Evolutionary conservation across 768 basidiomycete species (phyloP), one percentile per base, ranked within the genome.

Genomic region (Tulasnella sp.): DNA sequence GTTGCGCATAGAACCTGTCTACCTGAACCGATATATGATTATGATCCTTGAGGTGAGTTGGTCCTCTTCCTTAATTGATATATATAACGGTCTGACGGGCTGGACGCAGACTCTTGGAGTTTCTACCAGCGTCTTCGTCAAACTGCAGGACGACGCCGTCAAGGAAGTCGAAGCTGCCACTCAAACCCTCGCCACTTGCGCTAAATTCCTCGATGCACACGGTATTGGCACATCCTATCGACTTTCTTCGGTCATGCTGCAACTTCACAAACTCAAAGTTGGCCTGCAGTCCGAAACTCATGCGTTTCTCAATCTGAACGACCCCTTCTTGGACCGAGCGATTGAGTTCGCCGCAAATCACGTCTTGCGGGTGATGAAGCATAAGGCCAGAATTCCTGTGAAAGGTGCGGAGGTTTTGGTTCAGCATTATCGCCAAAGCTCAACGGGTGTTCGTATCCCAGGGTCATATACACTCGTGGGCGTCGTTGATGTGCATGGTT

Each of bases 1-100:
- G 1, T 5, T 32, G 7, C 32, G 9, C 5, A 37, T 8, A 72
- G 71, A 75, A 14, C 72, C 75, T 8, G 69, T 75, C 5, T 78
- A 75, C 67, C 72, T 77, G 11, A 77, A 78, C 62, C 74, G 77
- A 1, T 88, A 88, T 0, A 79, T 91, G 22, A 89, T 91, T 76
- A 88, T 88, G 86, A 81, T 91, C 14, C 76, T 87, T 44, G 86
- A 86, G 76, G 85, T 84, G 8, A 22, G 39, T 37, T 29, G 44
- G 32, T 32, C 34, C 9, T 44, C 19, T 12, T 11, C 26, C 62
- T n/a, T 22, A 62, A 39, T 64, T 64, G 7, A 8, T 22, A 14
- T 35, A 19, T 65, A 69, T 85, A 90, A 3, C 92, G 16, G 84
- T 92, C 35, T 91, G 89, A 88, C 81, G 91, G 3, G 81, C 94